Percentiles rank a stretch among this genome's conserved stretches.
These are phyloP conservation scores for Boletus subcaerulescens DNA, from an alignment of 768 basidiomycete genomes.

Conservation along the genomic window DNA sequence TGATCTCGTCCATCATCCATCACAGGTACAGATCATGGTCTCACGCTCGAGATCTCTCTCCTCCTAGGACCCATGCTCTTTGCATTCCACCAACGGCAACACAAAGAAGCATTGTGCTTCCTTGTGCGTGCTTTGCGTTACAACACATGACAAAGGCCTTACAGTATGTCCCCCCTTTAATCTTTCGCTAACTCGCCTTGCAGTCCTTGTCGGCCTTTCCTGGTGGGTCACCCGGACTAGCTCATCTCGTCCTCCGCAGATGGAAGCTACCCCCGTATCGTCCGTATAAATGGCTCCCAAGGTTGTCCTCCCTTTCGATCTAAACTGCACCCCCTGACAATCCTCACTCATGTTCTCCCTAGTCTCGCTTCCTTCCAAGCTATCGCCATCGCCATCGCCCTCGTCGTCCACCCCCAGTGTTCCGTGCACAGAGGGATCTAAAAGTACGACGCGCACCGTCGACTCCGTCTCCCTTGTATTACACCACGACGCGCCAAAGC, in stretches of 20 bases:
- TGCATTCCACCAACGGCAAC: constrained; percentile 7
- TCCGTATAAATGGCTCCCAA: constrained; percentile 26
- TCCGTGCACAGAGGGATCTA: constrained; percentile 21
- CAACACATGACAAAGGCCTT: constrained; percentile 28
- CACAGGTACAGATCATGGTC: constrained; percentile 12
- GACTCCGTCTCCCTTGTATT: constrained; percentile 28
- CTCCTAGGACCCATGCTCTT: constrained; percentile 15
- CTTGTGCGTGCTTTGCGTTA: constrained; percentile 19
- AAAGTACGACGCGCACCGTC: constrained; percentile 11
- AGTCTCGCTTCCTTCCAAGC: constrained; percentile 5
- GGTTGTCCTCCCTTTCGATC: constrained; percentile 4
- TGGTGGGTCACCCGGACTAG: constrained; percentile 19
- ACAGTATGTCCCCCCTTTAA: constrained; percentile 23
- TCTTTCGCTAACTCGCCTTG: constrained; percentile 27
- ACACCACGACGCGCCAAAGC: constrained; percentile 16
- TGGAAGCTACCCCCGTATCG: constrained; percentile 21
- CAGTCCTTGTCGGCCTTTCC: constrained; percentile 11
- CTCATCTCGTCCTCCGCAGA: constrained; percentile 17
- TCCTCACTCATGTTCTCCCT: constrained; percentile 18
- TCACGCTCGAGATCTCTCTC: constrained; percentile 8
- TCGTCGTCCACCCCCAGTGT: constrained; percentile 5
- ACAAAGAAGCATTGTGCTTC: constrained; percentile 25
- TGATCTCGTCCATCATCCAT: constrained; percentile 19
- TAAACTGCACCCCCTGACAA: constrained; percentile 1
- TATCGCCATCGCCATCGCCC: constrained; percentile 1